phyloP scores from a whole-genome alignment of 192 early-diverging fungal species.

The Coemansia aciculifera region DNA sequence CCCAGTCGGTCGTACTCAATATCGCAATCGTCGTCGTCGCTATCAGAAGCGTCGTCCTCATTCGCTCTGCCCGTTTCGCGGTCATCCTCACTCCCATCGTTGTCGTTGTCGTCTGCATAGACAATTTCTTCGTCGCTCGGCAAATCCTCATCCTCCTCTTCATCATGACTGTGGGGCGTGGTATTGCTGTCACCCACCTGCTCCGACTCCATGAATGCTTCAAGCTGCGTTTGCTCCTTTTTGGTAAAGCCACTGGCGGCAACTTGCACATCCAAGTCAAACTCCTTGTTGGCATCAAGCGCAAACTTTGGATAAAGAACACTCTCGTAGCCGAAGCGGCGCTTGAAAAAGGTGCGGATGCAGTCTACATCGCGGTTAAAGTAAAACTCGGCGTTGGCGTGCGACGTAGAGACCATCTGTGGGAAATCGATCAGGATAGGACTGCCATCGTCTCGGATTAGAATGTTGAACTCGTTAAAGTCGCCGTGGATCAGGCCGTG shows the following conservation, averaged over 20 bases:
- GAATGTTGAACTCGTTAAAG: conserved; percentile 99
- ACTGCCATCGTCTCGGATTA: conserved; percentile 76
- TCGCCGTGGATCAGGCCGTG: conserved; percentile 98
- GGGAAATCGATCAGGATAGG: conserved; percentile 99
- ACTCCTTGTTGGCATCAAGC: conserved; percentile 78
- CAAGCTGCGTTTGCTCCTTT: conserved; percentile 86
- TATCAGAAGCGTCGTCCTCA: conserved; percentile 22
- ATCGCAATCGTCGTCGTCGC: conserved; percentile 32
- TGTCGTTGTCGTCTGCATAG: conserved; percentile 14
- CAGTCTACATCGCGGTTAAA: conserved; percentile 99
- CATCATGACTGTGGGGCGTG: background rate
- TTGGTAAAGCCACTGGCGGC: conserved; percentile 95
- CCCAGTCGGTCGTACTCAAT: conserved; percentile 47
- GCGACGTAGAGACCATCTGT: conserved; percentile 98
- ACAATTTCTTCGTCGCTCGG: conserved; percentile 33
- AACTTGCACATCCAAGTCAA: conserved; percentile 92
- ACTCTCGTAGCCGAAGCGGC: conserved; percentile 89
- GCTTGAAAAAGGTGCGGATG: conserved; percentile 90
- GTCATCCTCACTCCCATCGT: conserved; percentile 1
- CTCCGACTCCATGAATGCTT: conserved; percentile 42
- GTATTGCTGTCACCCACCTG: background rate
- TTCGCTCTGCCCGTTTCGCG: conserved; percentile 7
- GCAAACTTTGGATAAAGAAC: conserved; percentile 88
- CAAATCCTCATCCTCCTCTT: conserved; percentile 11
- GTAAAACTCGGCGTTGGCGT: conserved; percentile 94